Evolutionary conservation across 1,284 basidiomycete genomes (phyloP), one percentile per base, ranked within the genome.

Genomic region (Erythrobasidium hasegawianum): DNA sequence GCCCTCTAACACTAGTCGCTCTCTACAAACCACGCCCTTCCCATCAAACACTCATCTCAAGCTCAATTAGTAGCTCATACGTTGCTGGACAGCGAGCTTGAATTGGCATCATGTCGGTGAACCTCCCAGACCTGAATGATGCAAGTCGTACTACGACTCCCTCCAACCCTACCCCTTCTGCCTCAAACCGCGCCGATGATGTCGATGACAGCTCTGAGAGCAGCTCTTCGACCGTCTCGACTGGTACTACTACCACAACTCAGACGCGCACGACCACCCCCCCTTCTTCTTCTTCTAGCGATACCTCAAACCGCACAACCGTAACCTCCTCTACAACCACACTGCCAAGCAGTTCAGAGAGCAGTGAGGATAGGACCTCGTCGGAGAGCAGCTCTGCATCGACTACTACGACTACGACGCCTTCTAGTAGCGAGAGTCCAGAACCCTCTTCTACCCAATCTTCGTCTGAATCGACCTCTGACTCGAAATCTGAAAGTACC

Each of bases 181-280:
- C 29, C 20, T 38, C 55, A 2, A 40, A 29, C 29, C 27, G 26
- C 26, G n/a, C 27, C 29, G 26, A 33, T 47, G 61, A 47, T 49
- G 54, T 56, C 55, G 54, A 57, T n/a, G 27, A 20, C 22, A 13
- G 39, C 39, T 27, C 53, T 47, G 22, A 47, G n/a, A 47, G 43
- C 33, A 33, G 11, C 33, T 33, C 33, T 38, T 39, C 38, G 3
- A 33, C 33, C 33, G 26, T 52, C 33, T 62, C 50, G 39, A 18
- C 58, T 29, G 24, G 16, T 47, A 26, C 58, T 10, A 60, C 45
- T 29, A 33, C 58, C 14, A 27, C 58, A 4, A 14, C 22, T 7
- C 22, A n/a, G 49, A 14, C 22, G 16, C 16, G 24, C 27, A 49
- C 41, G 5, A 16, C 24, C 9, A 64, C 40, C 18, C 33, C 49